Percentiles rank a stretch among this genome's conserved stretches.
phyloP scores from a whole-genome alignment of 345 rosid genomes.

The Populus pruinosa region DNA sequence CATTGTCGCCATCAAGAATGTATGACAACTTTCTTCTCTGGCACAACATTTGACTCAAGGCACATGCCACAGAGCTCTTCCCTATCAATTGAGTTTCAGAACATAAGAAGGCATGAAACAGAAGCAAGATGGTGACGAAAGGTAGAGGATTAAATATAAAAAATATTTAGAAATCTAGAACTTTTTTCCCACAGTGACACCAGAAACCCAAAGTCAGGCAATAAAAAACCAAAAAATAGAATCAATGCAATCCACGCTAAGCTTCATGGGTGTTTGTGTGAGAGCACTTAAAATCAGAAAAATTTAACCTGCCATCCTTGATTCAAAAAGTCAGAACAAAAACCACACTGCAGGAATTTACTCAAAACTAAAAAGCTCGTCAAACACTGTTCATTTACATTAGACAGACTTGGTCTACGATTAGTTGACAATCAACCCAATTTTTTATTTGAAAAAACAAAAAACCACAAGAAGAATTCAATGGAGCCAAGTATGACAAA shows the following conservation, averaged over 20 bases:
- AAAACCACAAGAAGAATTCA: not conserved
- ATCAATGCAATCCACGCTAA: not conserved
- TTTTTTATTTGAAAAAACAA: not conserved
- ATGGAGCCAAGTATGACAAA: not conserved
- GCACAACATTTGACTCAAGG: conserved; percentile 23
- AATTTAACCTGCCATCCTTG: not conserved
- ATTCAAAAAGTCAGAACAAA: not conserved
- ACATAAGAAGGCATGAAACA: not conserved
- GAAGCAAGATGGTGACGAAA: not conserved
- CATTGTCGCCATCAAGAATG: conserved; percentile 33
- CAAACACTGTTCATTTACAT: not conserved
- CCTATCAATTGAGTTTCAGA: conserved; percentile 7
- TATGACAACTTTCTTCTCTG: conserved; percentile 26
- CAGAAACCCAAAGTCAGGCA: not conserved
- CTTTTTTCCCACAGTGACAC: not conserved
- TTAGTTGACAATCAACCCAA: not conserved
- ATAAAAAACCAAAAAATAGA: not conserved
- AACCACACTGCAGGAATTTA: not conserved
- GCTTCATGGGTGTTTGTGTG: not conserved
- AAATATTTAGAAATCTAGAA: not conserved
- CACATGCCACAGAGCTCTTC: conserved; percentile 30
- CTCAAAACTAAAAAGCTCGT: not conserved
- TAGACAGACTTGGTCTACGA: not conserved
- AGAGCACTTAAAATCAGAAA: not conserved
- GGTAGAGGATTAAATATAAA: not conserved